These are phyloP conservation scores for Cladosporium sphaerospermum DNA, from an alignment of 2,329 filamentous ascomycete genomes.

Conservation along the genomic window DNA sequence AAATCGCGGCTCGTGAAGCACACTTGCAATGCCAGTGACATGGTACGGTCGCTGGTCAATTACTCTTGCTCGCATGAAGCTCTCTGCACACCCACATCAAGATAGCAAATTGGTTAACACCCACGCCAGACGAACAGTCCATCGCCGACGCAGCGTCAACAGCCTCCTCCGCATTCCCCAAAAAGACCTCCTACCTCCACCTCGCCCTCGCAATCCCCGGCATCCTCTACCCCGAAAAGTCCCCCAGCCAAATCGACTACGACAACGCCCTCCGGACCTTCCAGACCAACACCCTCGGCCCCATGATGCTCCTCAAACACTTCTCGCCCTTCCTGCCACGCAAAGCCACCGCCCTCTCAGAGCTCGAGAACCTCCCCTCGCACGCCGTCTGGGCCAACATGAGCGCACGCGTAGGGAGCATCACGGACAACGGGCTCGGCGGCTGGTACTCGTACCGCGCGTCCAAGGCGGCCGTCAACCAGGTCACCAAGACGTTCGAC, in stretches of 20 bases:
- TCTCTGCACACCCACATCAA: too few relatives aligned
- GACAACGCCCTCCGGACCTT: conserved; percentile 61
- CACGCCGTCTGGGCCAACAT: conserved; percentile 63
- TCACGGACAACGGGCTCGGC: conserved; percentile 63
- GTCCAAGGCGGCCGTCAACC: conserved; percentile 68
- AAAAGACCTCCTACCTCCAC: conserved; percentile 53
- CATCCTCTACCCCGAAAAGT: conserved; percentile 66
- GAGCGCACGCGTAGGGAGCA: conserved; percentile 71
- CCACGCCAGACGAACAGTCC: conserved; percentile 51
- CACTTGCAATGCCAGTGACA: not conserved
- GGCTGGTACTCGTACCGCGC: conserved; percentile 80
- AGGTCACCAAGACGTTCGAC: conserved; percentile 65
- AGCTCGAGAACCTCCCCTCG: conserved; percentile 37
- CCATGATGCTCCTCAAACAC: conserved; percentile 70
- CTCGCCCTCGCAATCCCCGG: conserved; percentile 66
- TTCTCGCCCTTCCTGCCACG: conserved; percentile 63
- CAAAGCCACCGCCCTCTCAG: conserved; percentile 40
- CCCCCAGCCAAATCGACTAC: conserved; percentile 58
- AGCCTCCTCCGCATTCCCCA: conserved; percentile 26
- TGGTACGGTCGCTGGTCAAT: not conserved
- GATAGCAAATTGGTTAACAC: conserved; percentile 1
- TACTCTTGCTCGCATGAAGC: not conserved
- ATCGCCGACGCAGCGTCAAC: conserved; percentile 51
- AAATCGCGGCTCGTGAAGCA: too few relatives aligned
- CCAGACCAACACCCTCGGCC: conserved; percentile 66